These are phyloP conservation scores for Hypoxylon sp. DNA, from an alignment of 2,329 filamentous ascomycete species.

Conservation along the genomic window DNA sequence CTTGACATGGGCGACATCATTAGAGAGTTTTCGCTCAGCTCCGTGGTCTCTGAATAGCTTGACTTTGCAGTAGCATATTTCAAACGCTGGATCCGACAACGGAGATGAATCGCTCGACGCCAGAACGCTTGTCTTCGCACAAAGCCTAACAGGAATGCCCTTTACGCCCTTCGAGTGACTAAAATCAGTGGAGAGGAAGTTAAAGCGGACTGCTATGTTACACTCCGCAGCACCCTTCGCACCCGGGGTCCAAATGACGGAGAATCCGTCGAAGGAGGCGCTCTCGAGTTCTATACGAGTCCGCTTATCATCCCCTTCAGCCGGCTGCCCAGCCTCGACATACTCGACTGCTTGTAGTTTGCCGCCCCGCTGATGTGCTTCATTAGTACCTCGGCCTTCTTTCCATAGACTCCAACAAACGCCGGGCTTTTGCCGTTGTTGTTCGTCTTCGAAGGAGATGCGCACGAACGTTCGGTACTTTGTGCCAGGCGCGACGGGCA, in stretches of 20 bases:
- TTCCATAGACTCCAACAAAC: slow-evolving; percentile 94
- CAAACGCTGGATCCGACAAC: slow-evolving; percentile 65
- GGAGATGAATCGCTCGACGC: slow-evolving; percentile 66
- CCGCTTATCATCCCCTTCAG: slow-evolving; percentile 74
- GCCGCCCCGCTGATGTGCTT: slow-evolving; percentile 93
- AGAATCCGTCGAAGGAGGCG: slow-evolving; percentile 94
- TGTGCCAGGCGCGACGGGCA: slow-evolving; percentile 71
- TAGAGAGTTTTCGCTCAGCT: slow-evolving; percentile 93
- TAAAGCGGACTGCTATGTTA: slow-evolving; percentile 92
- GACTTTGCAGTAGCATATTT: slow-evolving; percentile 95
- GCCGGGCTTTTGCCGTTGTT: slow-evolving; percentile 86
- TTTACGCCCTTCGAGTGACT: slow-evolving; percentile 99
- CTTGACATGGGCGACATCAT: slow-evolving; percentile 94
- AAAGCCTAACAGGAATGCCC: slow-evolving; percentile 93
- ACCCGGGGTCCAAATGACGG: slow-evolving; percentile 87
- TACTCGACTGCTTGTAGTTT: slow-evolving; percentile 96
- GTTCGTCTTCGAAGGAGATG: slow-evolving; percentile 97
- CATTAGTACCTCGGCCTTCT: slow-evolving; percentile 93
- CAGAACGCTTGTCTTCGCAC: slow-evolving; percentile 86
- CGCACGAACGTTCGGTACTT: slow-evolving; percentile 92
- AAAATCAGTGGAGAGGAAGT: slow-evolving; percentile 98
- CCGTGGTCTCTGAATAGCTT: slow-evolving; percentile 97
- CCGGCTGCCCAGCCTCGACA: slow-evolving; percentile 76
- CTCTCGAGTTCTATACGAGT: slow-evolving; percentile 79
- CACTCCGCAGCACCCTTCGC: slow-evolving; percentile 79